Evolutionary conservation across 305 asterid species (phyloP).

Genomic region (Solanum chacoense): DNA sequence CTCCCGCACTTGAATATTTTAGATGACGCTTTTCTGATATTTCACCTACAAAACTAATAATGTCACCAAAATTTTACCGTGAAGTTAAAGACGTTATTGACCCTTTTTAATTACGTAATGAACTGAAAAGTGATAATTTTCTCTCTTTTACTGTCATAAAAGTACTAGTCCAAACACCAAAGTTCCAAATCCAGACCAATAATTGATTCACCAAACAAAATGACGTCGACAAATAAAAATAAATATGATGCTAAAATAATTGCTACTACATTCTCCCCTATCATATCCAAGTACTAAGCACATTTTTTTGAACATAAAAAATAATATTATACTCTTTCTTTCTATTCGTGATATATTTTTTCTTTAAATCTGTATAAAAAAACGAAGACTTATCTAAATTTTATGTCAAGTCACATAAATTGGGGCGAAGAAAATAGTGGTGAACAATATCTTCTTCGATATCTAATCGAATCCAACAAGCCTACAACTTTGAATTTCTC

Average conservation of each 20-base stretch:
- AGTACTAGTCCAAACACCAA: not conserved
- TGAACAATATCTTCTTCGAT: not conserved
- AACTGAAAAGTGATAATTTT: not conserved
- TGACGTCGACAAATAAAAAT: not conserved
- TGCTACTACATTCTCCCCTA: not conserved
- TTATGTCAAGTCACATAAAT: not conserved
- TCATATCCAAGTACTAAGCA: not conserved
- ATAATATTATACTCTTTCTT: not conserved
- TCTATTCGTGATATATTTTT: not conserved
- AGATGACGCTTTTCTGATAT: not conserved
- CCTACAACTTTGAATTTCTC: slow-evolving; percentile 2
- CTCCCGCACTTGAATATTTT: not conserved
- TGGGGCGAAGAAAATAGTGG: fast-evolving
- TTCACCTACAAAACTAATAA: not conserved
- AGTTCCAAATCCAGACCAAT: not conserved
- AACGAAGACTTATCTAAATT: no score
- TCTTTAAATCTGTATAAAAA: fast-evolving
- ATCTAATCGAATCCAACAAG: not conserved
- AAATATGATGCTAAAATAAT: not conserved
- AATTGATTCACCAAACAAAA: not conserved
- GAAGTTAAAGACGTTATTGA: not conserved
- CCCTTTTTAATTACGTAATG: not conserved
- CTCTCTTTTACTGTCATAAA: not conserved
- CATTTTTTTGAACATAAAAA: not conserved
- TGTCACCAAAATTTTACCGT: not conserved